A percentile compares a stretch with the other conserved stretches of the same genome.
Conservation (phyloP, 306 rosid genomes). For the Datisca glomerata region DNA sequence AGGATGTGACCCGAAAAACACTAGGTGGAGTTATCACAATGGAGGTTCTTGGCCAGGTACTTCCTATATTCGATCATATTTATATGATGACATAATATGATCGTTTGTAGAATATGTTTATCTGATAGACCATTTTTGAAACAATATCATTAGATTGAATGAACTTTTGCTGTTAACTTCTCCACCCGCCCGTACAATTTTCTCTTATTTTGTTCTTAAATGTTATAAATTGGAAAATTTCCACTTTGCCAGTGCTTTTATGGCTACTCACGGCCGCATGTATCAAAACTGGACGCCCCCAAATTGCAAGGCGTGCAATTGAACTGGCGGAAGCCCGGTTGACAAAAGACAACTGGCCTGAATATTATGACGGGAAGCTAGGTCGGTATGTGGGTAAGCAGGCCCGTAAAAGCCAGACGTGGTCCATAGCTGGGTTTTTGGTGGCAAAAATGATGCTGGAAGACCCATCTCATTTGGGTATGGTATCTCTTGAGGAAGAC, state of each 20-base stretch:
- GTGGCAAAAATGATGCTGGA: no score
- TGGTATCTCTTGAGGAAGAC: background rate
- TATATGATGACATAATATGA: background rate
- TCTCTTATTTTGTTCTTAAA: background rate
- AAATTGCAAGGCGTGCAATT: background rate
- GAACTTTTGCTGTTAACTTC: no score
- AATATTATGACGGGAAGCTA: background rate
- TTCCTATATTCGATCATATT: background rate
- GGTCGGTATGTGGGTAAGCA: background rate
- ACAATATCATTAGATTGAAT: no score
- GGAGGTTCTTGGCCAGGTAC: slow-evolving; percentile 74
- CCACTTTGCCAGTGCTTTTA: background rate
- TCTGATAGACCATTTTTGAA: background rate
- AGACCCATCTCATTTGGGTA: background rate
- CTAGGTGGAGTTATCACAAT: slow-evolving; percentile 64
- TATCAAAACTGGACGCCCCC: background rate
- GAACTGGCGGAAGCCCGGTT: background rate
- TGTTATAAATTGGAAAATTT: no score
- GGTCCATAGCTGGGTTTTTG: background rate
- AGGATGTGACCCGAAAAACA: slow-evolving; percentile 63
- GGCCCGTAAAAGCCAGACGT: background rate
- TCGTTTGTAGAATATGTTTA: background rate
- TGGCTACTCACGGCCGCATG: background rate
- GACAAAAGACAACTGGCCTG: background rate
- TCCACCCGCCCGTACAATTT: no score